Base-by-base conservation (phyloP, 345 rosid genomes). In the Salix viminalis region DNA sequence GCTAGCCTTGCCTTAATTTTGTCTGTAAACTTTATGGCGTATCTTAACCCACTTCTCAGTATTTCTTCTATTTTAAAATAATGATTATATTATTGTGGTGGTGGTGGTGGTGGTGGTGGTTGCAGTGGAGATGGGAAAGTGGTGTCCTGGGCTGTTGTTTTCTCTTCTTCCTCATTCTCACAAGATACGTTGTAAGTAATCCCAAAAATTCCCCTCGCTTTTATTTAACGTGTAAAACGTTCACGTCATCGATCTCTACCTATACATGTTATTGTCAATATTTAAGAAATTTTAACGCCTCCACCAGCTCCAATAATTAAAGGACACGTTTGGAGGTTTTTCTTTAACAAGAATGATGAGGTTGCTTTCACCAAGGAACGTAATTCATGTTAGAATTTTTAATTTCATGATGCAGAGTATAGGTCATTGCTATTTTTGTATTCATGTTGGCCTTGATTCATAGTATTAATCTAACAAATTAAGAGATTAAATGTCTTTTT, bases 111-210 rank as follows among this genome's bases (percentile, higher is more conserved):
- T 42, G 68, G 50, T 77, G 74, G 70, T 42, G 68, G 50, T 52
- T 75, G 85, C 89, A 87, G 90, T 88, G 91, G 91, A 82, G 81
- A 71, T 84, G 87, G 91, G 83, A 85, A 81, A 85, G 88, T 37
- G 76, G 82, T 64, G 75, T 81, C 5, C 67, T 85, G 67, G 89
- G 91, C 19, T 71, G 76, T 42, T 71, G 83, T 36, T 88, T 88
- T 77, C 81, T 87, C 28, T 62, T 77, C 67, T 81, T 88, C 81
- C 85, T 87, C 39, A n/a, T 85, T 32, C 28, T 79, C 36, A 58
- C 91, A 14, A 85, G 83, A 79, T 75, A 75, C 73, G 72, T 82
- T 19, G 90, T 87, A 85, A 79, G 90, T 64, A 32, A 69, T 73
- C 19, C 24, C 34, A 21, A 6, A 1, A 9, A 58, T 8, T 21